Conservation (phyloP, 169 alveolate species). For the Cryptosporidium canis region DNA sequence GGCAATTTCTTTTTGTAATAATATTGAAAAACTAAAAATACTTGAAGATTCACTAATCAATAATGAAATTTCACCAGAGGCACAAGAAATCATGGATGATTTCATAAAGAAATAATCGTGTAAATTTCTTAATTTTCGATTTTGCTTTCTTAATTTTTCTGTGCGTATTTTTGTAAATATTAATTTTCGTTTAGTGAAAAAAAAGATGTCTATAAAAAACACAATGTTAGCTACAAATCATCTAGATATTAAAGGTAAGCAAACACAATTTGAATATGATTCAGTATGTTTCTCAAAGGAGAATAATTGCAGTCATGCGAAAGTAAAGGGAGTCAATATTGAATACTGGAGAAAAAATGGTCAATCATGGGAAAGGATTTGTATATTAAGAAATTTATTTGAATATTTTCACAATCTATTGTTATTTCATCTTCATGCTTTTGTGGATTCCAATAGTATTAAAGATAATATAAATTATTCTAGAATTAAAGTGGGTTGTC, state of each 20-base stretch:
- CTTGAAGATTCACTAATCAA: slow-evolving; percentile 16
- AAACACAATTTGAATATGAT: background rate
- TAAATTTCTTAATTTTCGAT: background rate
- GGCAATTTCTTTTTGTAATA: slow-evolving; percentile 29
- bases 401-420: background rate
- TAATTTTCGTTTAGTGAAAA: background rate
- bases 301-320: background rate
- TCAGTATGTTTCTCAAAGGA: background rate
- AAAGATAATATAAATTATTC: background rate
- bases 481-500: slow-evolving; percentile 21
- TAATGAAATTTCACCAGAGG: slow-evolving; percentile 26
- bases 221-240: background rate
- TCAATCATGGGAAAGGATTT: background rate
- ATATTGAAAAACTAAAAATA: background rate
- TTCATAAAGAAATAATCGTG: background rate
- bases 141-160: slow-evolving; percentile 4
- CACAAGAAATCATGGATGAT: slow-evolving; percentile 16
- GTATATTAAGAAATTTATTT: background rate
- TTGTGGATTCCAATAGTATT: background rate
- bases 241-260: background rate
- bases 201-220: background rate
- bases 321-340: background rate
- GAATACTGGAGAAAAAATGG: slow-evolving; percentile 39
- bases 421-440: background rate
- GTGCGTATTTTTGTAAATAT: background rate